Evolutionary conservation across 176 grass and related monocot genomes (phyloP).

Genomic region (Dactylis glomerata): DNA sequence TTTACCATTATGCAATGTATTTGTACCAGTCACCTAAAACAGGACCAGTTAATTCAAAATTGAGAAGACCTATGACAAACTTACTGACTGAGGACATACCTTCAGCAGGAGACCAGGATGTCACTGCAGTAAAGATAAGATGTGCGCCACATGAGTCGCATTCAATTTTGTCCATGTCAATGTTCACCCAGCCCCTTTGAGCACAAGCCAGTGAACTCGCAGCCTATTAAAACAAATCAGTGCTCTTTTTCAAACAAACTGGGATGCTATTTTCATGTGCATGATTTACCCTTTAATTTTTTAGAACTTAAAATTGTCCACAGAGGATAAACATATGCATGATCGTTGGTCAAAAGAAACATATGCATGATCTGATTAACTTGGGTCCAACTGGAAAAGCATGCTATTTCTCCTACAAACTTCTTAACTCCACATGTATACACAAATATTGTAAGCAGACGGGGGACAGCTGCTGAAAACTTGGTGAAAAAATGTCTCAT

Average conservation of each 20-base stretch:
- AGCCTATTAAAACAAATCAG: conserved; percentile 45
- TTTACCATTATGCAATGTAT: conserved; percentile 7
- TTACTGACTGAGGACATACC: conserved; percentile 39
- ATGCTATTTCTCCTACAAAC: conserved; percentile 1
- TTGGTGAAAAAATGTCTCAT: neutral
- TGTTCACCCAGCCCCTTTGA: conserved; percentile 84
- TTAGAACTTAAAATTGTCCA: neutral
- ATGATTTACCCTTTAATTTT: conserved; percentile 20
- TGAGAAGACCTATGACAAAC: neutral
- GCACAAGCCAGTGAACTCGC: conserved; percentile 82
- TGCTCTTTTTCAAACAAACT: conserved; percentile 14
- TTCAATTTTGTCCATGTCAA: conserved; percentile 79
- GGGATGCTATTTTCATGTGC: neutral
- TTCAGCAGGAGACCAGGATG: conserved; percentile 84
- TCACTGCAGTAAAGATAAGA: conserved; percentile 64
- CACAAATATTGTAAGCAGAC: neutral
- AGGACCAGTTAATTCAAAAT: conserved; percentile 6
- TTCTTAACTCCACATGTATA: neutral
- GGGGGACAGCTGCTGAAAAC: neutral
- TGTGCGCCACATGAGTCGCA: conserved; percentile 83
- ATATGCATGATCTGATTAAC: neutral
- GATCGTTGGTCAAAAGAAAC: neutral
- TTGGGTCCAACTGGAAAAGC: neutral
- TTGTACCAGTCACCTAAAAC: conserved; percentile 19
- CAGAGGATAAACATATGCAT: conserved; percentile 6